Evolutionary conservation across 768 basidiomycete species (phyloP), one percentile per base, ranked within the genome.

Genomic region (Leccinum boreale): DNA sequence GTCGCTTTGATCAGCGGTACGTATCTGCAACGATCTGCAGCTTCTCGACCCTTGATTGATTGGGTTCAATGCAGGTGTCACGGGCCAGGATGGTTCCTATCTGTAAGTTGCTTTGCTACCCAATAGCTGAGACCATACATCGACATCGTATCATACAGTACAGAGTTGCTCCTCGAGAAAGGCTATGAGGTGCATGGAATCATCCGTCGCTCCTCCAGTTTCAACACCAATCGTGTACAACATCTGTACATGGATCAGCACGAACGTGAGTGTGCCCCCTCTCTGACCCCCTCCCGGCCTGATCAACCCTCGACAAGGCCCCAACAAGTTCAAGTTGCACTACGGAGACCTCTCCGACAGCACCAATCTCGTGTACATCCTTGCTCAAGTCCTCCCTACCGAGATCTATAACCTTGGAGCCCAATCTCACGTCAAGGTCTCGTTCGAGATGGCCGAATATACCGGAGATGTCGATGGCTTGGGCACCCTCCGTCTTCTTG

Each of bases 361-460:
- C 75, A 97, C 95, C 68, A 98, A 98, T 72, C 86, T 98, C 61
- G 95, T 97, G 47, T 94, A 94, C 75, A 89, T 98, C 78, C 88
- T 98, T 71, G 89, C 96, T 3, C 87, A 92, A 66, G 94, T 97
- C 55, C 90, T 90, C 73, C 95, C 95, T 2, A 88, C 93, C 21
- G 96, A 98, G 76, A 88, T 98, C 59, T 98, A 97, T 84, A 98
- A 98, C 74, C 87, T 98, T 53, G 95, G 94, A 47, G 95, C 95
- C 15, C 95, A 98, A 74, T 94, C 92, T 45, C 95, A 98, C 77
- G 95, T 98, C 79, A 98, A 98, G 75, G 95, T 98, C 63, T 97
- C 94, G 26, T 98, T 98, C 73, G 96, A 98, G 75, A 96, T 98
- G 93, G 92, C 95, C 24, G 95, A 98, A 75, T 98, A 98, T 78